Evolutionary conservation across 306 rosid genomes (phyloP).

Genomic region (Leucaena leucocephala): DNA sequence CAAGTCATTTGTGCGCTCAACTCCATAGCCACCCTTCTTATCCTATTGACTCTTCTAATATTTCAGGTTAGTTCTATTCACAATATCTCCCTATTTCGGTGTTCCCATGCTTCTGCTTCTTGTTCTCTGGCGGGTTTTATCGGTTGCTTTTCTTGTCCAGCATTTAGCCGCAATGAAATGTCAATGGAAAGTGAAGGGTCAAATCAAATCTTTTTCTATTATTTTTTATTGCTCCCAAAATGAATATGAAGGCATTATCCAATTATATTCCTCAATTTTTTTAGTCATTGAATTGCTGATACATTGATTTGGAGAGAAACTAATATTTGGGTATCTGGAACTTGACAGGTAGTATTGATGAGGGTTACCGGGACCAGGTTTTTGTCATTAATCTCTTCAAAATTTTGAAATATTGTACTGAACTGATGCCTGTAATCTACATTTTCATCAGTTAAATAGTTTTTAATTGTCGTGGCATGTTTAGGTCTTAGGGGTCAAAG

Average conservation of each 20-base stretch:
- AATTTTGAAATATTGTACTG: conserved; percentile 1
- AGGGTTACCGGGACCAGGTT: conserved; percentile 72
- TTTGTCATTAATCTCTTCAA: conserved; percentile 34
- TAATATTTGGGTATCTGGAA: conserved; percentile 28
- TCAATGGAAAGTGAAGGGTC: neutral
- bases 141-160: conserved; percentile 10
- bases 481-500: conserved; percentile 53
- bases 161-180: neutral
- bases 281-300: neutral
- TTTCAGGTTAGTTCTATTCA: conserved; percentile 57
- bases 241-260: neutral
- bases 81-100: neutral
- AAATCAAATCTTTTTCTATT: neutral
- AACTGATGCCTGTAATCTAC: neutral
- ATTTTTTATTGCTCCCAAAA: neutral
- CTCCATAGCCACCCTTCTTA: conserved; percentile 68
- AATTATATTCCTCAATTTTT: neutral
- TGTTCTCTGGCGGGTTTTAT: neutral
- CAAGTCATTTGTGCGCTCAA: conserved; percentile 74
- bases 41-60: conserved; percentile 62
- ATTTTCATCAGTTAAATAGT: conserved; percentile 16
- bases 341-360: conserved; percentile 63
- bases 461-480: conserved; percentile 23
- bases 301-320: conserved; percentile 4
- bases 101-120: conserved; percentile 19